Percentiles rank a stretch among this genome's conserved stretches.
These are phyloP conservation scores for Populus alba DNA, from an alignment of 345 rosid genomes.

Conservation along the genomic window DNA sequence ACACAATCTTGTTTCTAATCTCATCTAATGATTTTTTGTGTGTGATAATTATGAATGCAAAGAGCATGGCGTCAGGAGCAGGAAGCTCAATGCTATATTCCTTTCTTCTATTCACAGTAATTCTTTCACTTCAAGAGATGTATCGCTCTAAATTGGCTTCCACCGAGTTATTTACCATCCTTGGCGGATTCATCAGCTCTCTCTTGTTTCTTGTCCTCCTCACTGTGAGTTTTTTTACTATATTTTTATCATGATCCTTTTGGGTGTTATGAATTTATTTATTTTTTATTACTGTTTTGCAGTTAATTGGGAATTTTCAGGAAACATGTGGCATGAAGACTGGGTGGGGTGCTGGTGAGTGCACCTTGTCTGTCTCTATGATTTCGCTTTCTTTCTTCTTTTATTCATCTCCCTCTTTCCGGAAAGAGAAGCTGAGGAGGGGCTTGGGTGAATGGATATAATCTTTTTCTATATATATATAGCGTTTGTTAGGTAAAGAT, in stretches of 20 bases:
- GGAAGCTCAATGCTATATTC: constrained; percentile 81
- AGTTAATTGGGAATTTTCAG: constrained; percentile 88
- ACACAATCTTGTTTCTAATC: too few species aligned
- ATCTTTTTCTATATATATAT: too few species aligned
- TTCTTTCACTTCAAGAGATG: constrained; percentile 75
- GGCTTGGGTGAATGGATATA: too few species aligned
- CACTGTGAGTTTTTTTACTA: constrained; percentile 45
- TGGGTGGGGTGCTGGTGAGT: constrained; percentile 89
- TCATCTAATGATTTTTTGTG: neutral
- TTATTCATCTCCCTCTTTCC: neutral
- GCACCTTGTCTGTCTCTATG: neutral
- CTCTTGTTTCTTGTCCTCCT: constrained; percentile 68
- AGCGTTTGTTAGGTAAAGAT: too few species aligned
- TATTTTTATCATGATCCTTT: neutral
- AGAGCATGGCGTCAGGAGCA: constrained; percentile 73
- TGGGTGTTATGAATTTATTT: neutral
- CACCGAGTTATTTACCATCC: constrained; percentile 69
- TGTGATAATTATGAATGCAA: neutral
- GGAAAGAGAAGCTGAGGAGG: neutral
- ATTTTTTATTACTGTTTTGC: constrained; percentile 25
- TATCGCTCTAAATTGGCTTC: constrained; percentile 75
- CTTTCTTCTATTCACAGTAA: constrained; percentile 51
- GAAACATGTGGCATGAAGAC: constrained; percentile 74
- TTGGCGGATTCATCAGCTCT: constrained; percentile 85
- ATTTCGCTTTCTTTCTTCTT: neutral